Base-by-base conservation (phyloP, 2,329 filamentous ascomycete genomes). In the Periconia sp. region DNA sequence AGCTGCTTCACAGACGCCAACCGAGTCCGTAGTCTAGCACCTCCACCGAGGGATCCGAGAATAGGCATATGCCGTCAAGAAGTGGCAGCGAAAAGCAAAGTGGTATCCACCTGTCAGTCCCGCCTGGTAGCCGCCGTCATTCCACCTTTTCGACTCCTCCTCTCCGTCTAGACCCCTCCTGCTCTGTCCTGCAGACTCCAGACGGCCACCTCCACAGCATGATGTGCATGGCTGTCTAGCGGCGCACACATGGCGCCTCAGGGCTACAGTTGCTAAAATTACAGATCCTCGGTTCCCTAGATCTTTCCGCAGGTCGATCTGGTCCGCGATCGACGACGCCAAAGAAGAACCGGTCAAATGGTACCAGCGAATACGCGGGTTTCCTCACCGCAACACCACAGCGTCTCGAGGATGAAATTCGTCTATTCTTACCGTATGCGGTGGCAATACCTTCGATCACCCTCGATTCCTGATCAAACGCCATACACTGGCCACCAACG, bases 1-100 rank as follows among this genome's bases (percentile, higher is more conserved):
- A 52, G 52, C 52, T 56, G 36, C 40, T 32, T 5, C 19, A 10
- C 17, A n/a, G 28, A 33, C 43, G 52, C 48, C 49, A 52, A 40
- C 44, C 49, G 41, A 50, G 39, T 23, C 18, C 30, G 8, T 17
- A 26, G 38, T 23, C 40, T 39, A 15, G n/a, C 34, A 28, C 22
- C 28, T 25, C 11, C 36, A 28, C 16, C 30, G 22, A 21, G 25
- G 28, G 5, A 36, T 16, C 9, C 8, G 15, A 26, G 22, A 22
- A 32, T 13, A 5, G 9, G 13, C 5, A 9, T 23, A 15, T 6
- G 8, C 31, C 5, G 9, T 17, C 33, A 38, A 9, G 13, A 21
- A 25, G 4, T 22, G 23, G 13, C 6, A 13, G 29, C 13, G 16
- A 31, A 36, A 11, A 6, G 36, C 5, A 36, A 44, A 43, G 15